These are phyloP conservation scores for Lenzites betulinus DNA, from an alignment of 768 basidiomycete species.

Conservation along the genomic window DNA sequence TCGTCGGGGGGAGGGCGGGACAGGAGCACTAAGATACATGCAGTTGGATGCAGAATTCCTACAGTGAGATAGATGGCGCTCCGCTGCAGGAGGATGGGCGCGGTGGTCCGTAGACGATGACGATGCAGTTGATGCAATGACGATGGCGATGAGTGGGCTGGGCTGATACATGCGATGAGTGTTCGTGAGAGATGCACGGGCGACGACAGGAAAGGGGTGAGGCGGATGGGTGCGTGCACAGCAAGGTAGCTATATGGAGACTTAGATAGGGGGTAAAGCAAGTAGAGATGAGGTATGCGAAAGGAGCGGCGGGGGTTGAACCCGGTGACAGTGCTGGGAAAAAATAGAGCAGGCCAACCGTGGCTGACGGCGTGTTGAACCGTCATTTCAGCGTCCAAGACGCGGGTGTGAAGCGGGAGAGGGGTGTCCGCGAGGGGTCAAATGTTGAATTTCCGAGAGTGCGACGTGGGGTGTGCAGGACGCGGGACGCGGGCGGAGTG, in stretches of 20 bases:
- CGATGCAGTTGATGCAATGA: slow-evolving; percentile 9
- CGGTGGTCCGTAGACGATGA: slow-evolving; percentile 21
- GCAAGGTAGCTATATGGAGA: neutral
- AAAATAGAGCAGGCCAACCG: slow-evolving; percentile 36
- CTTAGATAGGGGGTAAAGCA: neutral
- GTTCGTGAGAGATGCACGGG: neutral
- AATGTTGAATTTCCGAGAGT: slow-evolving; percentile 26
- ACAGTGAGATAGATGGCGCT: slow-evolving; percentile 9
- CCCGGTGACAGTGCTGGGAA: slow-evolving; percentile 53
- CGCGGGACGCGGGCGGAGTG: neutral
- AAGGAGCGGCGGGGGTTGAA: slow-evolving; percentile 76
- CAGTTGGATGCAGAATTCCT: slow-evolving; percentile 31
- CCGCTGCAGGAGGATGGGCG: slow-evolving; percentile 6
- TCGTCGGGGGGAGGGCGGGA: neutral
- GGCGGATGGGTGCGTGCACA: neutral
- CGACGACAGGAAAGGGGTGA: neutral
- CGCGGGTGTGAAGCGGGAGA: slow-evolving; percentile 12
- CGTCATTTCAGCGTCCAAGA: slow-evolving; percentile 21
- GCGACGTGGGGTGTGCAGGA: slow-evolving; percentile 6
- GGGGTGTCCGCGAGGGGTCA: neutral
- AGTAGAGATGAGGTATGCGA: slow-evolving; percentile 1
- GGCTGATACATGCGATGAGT: slow-evolving; percentile 13
- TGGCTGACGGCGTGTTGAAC: slow-evolving; percentile 23
- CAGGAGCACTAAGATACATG: slow-evolving; percentile 23
- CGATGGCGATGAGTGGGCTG: slow-evolving; percentile 11